A percentile compares a stretch with the other conserved stretches of the same genome.
Evolutionary conservation across 129 eudicot species (phyloP).

Genomic region (Flaveria trinervia): DNA sequence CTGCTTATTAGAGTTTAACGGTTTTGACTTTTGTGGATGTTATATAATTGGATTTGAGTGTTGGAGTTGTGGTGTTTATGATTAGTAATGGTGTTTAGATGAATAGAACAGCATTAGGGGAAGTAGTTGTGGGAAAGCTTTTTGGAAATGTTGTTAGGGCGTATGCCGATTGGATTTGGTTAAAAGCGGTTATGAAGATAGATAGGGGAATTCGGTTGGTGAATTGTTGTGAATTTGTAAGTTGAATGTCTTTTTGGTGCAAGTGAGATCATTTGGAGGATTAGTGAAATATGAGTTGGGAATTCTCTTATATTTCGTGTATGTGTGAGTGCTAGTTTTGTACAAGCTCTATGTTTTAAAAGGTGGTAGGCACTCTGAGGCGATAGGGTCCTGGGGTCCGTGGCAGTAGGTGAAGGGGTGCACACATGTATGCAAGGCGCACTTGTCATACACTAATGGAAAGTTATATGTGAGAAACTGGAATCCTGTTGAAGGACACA

Average conservation of each 20-base stretch:
- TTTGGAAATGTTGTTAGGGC: neutral
- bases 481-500: too few relatives aligned
- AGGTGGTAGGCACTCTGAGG: too few relatives aligned
- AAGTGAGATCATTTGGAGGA: conserved; percentile 1
- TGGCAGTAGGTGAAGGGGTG: too few relatives aligned
- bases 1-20: neutral
- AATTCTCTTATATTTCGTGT: neutral
- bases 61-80: neutral
- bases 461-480: too few relatives aligned
- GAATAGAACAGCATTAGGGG: neutral
- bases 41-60: neutral
- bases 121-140: neutral
- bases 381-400: too few relatives aligned
- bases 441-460: too few relatives aligned
- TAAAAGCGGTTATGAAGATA: neutral
- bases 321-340: neutral
- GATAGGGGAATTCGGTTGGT: too few relatives aligned
- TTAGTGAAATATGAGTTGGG: conserved; percentile 4
- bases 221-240: neutral
- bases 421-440: too few relatives aligned
- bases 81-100: neutral
- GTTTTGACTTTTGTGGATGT: neutral
- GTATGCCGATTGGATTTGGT: neutral
- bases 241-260: neutral
- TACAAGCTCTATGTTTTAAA: neutral